Evolutionary conservation across 345 rosid genomes (phyloP).

Genomic region (Syzygium aromaticum): DNA sequence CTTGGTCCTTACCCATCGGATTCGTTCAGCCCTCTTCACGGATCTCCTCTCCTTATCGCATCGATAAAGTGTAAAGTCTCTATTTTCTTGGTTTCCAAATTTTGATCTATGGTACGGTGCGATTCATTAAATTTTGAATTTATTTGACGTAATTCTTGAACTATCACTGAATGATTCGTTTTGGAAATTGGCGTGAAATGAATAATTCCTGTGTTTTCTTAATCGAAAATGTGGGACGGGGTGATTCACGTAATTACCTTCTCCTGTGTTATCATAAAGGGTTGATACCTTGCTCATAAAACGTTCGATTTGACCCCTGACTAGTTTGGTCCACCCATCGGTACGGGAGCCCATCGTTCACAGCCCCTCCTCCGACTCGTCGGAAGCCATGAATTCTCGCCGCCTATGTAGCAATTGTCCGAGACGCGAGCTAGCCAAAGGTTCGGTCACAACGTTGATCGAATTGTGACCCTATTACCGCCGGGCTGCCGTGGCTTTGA

Average conservation of each 20-base stretch:
- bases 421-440: background rate
- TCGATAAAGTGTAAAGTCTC: no score
- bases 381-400: background rate
- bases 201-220: no score
- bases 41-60: background rate
- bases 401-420: background rate
- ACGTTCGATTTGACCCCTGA: background rate
- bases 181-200: background rate
- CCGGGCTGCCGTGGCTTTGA: background rate
- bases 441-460: background rate
- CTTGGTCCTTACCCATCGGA: background rate
- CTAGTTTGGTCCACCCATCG: background rate
- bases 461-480: background rate
- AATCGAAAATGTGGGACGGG: background rate
- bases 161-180: background rate
- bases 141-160: background rate
- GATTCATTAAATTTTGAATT: background rate
- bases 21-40: background rate
- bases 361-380: background rate
- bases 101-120: rapidly evolving
- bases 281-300: background rate
- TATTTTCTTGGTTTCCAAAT: background rate
- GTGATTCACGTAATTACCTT: rapidly evolving
- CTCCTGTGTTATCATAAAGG: background rate
- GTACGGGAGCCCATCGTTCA: background rate